phyloP scores from a whole-genome alignment of 1,284 basidiomycete genomes.

The Rhodofomes roseus region DNA sequence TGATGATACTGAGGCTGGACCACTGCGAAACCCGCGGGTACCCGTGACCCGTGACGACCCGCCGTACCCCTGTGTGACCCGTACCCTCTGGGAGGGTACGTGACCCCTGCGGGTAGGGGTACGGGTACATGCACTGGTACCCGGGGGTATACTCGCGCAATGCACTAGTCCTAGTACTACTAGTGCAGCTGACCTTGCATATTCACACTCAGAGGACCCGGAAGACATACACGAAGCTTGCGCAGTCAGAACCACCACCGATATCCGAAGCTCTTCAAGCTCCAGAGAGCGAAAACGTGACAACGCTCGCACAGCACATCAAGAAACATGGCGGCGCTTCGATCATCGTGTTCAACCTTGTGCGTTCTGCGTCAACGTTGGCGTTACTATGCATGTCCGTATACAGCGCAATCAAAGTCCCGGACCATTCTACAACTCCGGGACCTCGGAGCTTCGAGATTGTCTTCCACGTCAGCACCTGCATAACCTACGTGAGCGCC shows the following conservation, averaged over 20 bases:
- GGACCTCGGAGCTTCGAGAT: slow-evolving; percentile 14
- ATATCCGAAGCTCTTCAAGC: no score
- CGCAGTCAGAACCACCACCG: not conserved
- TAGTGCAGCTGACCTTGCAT: not conserved
- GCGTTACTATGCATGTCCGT: slow-evolving; percentile 19
- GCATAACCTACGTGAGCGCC: slow-evolving; percentile 30
- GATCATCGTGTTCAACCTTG: slow-evolving; percentile 24
- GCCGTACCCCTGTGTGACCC: no score
- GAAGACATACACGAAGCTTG: not conserved
- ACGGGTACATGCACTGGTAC: not conserved
- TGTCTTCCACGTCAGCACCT: slow-evolving; percentile 25
- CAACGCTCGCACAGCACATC: not conserved
- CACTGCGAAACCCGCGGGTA: no score
- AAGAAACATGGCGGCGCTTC: slow-evolving; percentile 16
- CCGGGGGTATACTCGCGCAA: slow-evolving; percentile 32
- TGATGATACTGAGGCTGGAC: no score
- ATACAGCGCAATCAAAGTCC: not conserved
- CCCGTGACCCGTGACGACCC: no score
- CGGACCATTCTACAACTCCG: not conserved
- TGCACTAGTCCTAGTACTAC: slow-evolving; percentile 24
- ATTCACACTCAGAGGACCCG: slow-evolving; percentile 27
- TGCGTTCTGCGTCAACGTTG: slow-evolving; percentile 18
- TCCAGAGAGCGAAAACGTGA: not conserved
- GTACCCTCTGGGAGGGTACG: no score
- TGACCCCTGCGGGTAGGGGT: no score